phyloP scores from a whole-genome alignment of 164 flowering plant genomes.

The Piper betle region DNA sequence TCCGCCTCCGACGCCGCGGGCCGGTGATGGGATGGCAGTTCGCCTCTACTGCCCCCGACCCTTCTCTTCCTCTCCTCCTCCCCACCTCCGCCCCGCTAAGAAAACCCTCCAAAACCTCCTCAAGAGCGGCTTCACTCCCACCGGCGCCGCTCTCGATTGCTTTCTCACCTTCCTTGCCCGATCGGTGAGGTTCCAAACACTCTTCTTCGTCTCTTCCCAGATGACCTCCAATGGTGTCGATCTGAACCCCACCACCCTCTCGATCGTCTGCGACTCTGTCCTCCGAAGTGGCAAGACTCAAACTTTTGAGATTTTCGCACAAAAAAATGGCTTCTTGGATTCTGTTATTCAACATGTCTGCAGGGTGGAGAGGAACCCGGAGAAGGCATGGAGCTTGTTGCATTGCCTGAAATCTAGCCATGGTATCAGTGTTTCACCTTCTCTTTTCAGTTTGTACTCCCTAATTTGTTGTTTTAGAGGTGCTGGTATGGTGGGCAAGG shows the following conservation, averaged over 20 bases:
- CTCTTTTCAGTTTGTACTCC: conserved; percentile 33
- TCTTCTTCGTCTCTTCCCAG: conserved; percentile 36
- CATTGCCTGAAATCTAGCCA: conserved; percentile 17
- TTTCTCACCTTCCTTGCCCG: conserved; percentile 36
- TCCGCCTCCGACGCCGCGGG: too few relatives aligned
- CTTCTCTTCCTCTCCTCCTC: conserved; percentile 9
- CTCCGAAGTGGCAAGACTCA: conserved; percentile 20
- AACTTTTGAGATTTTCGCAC: too few relatives aligned
- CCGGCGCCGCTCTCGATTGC: conserved; percentile 25
- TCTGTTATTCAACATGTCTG: conserved; percentile 39
- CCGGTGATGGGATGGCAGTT: too few relatives aligned
- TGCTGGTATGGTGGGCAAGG: background rate
- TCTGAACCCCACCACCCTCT: conserved; percentile 17
- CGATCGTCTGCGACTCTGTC: conserved; percentile 31
- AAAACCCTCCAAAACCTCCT: conserved; percentile 30
- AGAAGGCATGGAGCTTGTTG: conserved; percentile 30
- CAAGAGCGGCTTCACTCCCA: conserved; percentile 51
- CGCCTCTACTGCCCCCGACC: conserved; percentile 3
- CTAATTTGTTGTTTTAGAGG: conserved; percentile 35
- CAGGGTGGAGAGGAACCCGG: conserved; percentile 28
- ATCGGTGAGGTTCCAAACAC: conserved; percentile 12
- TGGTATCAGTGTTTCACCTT: conserved; percentile 28
- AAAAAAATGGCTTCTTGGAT: conserved; percentile 28
- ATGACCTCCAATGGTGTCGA: conserved; percentile 29
- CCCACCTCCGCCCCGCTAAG: conserved; percentile 7